Base-by-base conservation (phyloP, 805 yeast genomes). In the Barnettozyma populi region DNA sequence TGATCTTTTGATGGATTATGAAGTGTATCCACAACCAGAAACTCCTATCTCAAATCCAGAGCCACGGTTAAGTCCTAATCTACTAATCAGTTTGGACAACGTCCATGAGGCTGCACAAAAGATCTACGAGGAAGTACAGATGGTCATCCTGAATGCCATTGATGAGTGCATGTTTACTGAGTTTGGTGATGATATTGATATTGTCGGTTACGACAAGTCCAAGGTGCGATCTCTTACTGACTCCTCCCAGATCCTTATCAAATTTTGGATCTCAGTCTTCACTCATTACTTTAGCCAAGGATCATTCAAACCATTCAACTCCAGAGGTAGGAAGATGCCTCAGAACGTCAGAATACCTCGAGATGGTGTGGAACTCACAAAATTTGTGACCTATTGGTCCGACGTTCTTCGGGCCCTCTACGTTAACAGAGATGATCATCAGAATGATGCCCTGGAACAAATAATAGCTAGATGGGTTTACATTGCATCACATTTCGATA, bases 181-280 rank as follows among this genome's bases (percentile, higher is more conserved):
- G 39, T 86, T 76, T 58, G 88, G 78, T 0, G 72, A 67, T 3
- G 87, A 83, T 41, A 49, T 79, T 13, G 76, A 69, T 2, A 58
- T 80, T 34, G 51, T 82, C 4, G 80, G 74, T 1, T 84, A 80
- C 57, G 63, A 73, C 20, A 65, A 68, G 10, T 53, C 63, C 14
- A 32, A 57, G 2, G 52, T 77, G 2, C 36, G 35, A 0, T 62
- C 67, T 8, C 54, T 84, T n/a, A 43, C 37, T 2, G 79, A 74
- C 47, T 72, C 79, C 20, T 62, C 75, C 2, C 54, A 62, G 1
- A 62, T 67, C 5, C 59, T 86, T 13, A 63, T 65, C 7, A 60
- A 75, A 53, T 78, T 70, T 55, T 74, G 81, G 75, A 58, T 78
- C 1, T 72, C 89, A 1, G 84, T 79, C 1, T 86, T 86, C 57